Evolutionary conservation across 495 filamentous ascomycete species (phyloP).

Genomic region (Neurospora sp.): DNA sequence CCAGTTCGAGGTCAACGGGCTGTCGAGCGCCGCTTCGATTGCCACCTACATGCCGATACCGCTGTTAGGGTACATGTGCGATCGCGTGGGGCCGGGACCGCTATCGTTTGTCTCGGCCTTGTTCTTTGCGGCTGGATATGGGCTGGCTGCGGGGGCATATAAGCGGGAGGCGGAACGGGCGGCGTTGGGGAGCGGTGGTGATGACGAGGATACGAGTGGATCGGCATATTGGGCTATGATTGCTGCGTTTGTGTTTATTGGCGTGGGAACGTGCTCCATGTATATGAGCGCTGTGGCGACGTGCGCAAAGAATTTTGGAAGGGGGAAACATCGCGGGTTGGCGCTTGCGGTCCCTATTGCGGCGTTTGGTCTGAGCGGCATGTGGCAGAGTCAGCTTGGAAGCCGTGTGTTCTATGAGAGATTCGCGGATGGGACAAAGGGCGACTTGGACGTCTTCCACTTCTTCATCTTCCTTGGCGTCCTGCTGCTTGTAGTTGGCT

Average conservation of each 20-base stretch:
- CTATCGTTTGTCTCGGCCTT: conserved; percentile 60
- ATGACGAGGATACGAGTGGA: conserved; percentile 31
- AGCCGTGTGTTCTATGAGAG: conserved; percentile 64
- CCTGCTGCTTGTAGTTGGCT: conserved; percentile 54
- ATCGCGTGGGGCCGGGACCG: conserved; percentile 69
- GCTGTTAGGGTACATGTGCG: conserved; percentile 81
- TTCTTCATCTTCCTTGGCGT: conserved; percentile 77
- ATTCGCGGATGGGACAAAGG: conserved; percentile 47
- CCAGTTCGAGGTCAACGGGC: conserved; percentile 82
- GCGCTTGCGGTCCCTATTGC: conserved; percentile 88
- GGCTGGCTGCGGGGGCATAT: conserved; percentile 73
- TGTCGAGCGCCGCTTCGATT: conserved; percentile 73
- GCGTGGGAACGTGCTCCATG: conserved; percentile 74
- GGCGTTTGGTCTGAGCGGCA: conserved; percentile 80
- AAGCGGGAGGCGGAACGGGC: conserved; percentile 45
- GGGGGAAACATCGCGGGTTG: conserved; percentile 76
- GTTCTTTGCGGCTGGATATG: conserved; percentile 72
- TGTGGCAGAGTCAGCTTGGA: conserved; percentile 90
- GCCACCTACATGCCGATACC: conserved; percentile 85
- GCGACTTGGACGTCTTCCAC: conserved; percentile 75
- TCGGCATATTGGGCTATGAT: conserved; percentile 79
- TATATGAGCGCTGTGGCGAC: conserved; percentile 83
- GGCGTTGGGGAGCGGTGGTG: conserved; percentile 1
- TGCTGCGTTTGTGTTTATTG: conserved; percentile 67
- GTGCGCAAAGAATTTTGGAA: conserved; percentile 93